Evolutionary conservation across 768 basidiomycete species (phyloP).

Genomic region (Termitomyces sp.): DNA sequence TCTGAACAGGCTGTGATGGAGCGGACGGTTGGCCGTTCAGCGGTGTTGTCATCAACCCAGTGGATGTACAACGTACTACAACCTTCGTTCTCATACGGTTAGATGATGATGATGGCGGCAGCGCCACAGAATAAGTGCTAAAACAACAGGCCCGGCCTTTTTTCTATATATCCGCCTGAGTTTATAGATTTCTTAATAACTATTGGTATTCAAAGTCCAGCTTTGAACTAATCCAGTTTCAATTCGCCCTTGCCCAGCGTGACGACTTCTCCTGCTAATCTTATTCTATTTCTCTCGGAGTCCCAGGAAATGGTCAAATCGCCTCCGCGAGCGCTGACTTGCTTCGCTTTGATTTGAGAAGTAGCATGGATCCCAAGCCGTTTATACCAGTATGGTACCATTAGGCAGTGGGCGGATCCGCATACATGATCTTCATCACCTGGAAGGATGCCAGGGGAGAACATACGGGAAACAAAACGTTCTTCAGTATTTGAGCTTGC

Average conservation of each 20-base stretch:
- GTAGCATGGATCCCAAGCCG: conserved; percentile 27
- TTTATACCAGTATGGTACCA: conserved; percentile 41
- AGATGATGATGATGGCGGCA: too few relatives aligned
- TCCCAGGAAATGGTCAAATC: conserved; percentile 38
- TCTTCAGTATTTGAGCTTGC: conserved; percentile 25
- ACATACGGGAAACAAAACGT: conserved; percentile 49
- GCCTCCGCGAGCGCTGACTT: conserved; percentile 46
- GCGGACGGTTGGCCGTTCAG: too few relatives aligned
- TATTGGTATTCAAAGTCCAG: background rate
- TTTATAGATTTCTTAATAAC: too few relatives aligned
- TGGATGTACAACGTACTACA: too few relatives aligned
- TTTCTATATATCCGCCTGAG: too few relatives aligned
- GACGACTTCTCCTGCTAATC: conserved; percentile 32
- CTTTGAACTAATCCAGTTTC: background rate
- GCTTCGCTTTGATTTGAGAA: conserved; percentile 36
- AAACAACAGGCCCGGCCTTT: too few relatives aligned
- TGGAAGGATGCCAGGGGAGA: conserved; percentile 31
- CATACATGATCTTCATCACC: conserved; percentile 23
- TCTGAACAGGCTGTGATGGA: too few relatives aligned
- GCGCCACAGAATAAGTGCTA: too few relatives aligned
- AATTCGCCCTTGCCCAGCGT: conserved; percentile 29
- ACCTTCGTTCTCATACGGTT: too few relatives aligned
- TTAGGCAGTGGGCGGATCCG: conserved; percentile 45
- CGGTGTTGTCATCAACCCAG: too few relatives aligned
- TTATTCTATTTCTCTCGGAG: conserved; percentile 25